phyloP scores from a whole-genome alignment of 1,284 basidiomycete genomes.

The Phylloporus sp. region DNA sequence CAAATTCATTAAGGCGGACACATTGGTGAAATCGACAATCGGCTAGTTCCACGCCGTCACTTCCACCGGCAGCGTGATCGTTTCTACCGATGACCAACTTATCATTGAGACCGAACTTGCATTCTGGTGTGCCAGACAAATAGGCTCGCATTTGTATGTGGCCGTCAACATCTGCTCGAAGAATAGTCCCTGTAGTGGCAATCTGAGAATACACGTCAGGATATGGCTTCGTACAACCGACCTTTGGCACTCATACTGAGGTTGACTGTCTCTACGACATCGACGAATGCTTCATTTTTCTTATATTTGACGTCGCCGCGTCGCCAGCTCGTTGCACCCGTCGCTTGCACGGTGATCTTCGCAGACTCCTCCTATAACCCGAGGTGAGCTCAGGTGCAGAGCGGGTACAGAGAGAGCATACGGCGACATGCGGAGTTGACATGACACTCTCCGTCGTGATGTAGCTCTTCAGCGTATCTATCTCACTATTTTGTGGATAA shows the following conservation, averaged over 20 bases:
- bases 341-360: slow-evolving; percentile 96
- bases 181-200: slow-evolving; percentile 67
- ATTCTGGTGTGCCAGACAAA: slow-evolving; percentile 93
- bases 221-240: slow-evolving; percentile 35
- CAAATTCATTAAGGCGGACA: slow-evolving; percentile 93
- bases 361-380: slow-evolving; percentile 85
- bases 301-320: slow-evolving; percentile 95
- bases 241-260: slow-evolving; percentile 96
- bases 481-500: slow-evolving; percentile 99
- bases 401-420: slow-evolving; percentile 40
- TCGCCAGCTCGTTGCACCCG: slow-evolving; percentile 93
- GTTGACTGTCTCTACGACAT: slow-evolving; percentile 97
- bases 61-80: slow-evolving; percentile 55
- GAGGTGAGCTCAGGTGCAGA: slow-evolving; percentile 8
- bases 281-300: slow-evolving; percentile 98
- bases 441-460: slow-evolving; percentile 98
- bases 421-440: slow-evolving; percentile 79
- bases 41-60: slow-evolving; percentile 92
- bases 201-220: neutral
- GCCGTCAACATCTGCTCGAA: slow-evolving; percentile 98
- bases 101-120: slow-evolving; percentile 98
- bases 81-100: slow-evolving; percentile 96
- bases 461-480: slow-evolving; percentile 96
- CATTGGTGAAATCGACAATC: slow-evolving; percentile 99
- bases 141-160: slow-evolving; percentile 99